These are phyloP conservation scores for Schizochytrium sp. DNA, from an alignment of 108 stramenopile species.

Conservation along the genomic window DNA sequence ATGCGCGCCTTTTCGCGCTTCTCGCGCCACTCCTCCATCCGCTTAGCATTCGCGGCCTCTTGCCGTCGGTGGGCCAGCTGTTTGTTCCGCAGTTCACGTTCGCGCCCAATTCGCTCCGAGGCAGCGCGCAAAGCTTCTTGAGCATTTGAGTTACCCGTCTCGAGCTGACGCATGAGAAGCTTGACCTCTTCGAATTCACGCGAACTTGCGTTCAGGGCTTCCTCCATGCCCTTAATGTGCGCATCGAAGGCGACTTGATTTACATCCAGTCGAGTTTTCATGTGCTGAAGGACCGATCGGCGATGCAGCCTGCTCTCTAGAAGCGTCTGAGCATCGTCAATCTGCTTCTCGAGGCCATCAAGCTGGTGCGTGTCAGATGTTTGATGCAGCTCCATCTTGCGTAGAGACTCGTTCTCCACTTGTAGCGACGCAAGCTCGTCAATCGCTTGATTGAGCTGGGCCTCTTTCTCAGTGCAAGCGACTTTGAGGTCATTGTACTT, in stretches of 20 bases:
- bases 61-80: neutral
- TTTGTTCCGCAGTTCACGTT: neutral
- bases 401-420: neutral
- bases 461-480: neutral
- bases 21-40: slow-evolving; percentile 6
- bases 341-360: neutral
- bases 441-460: neutral
- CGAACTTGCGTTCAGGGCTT: neutral
- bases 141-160: neutral
- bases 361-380: neutral
- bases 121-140: neutral
- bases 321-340: neutral
- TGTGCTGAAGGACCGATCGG: neutral
- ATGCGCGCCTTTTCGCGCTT: slow-evolving; percentile 9
- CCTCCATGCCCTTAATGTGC: slow-evolving; percentile 14
- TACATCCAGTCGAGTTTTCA: neutral
- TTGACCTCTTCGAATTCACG: slow-evolving; percentile 18
- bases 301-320: neutral
- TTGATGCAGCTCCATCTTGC: slow-evolving; percentile 4
- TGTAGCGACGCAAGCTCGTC: neutral
- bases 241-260: slow-evolving; percentile 9
- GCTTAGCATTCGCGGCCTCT: neutral
- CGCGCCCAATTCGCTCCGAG: neutral
- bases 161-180: neutral
- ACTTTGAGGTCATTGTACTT: slow-evolving; percentile 5